Evolutionary conservation across 1,284 basidiomycete genomes (phyloP).

Genomic region (Puccinia hordei): DNA sequence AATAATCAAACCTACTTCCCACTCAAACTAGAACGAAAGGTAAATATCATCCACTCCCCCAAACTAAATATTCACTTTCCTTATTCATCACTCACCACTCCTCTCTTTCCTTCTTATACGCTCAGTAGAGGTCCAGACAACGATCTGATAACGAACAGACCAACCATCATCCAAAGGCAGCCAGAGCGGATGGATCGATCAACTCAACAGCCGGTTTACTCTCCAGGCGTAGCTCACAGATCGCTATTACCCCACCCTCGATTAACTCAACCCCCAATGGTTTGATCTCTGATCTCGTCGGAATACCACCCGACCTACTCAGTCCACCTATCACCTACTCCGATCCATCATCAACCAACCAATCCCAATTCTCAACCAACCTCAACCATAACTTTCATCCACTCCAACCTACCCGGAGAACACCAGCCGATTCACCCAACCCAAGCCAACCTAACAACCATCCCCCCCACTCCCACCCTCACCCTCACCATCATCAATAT

Average conservation of each 20-base stretch:
- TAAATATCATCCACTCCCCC: neutral
- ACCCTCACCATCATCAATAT: neutral
- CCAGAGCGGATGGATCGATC: slow-evolving; percentile 16
- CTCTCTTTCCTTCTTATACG: neutral
- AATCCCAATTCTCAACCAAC: neutral
- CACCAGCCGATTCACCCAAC: neutral
- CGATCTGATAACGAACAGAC: neutral
- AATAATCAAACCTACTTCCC: neutral
- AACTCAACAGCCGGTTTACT: slow-evolving; percentile 23
- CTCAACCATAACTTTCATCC: neutral
- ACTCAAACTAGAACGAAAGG: slow-evolving; percentile 13
- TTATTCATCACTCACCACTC: neutral
- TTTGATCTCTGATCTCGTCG: neutral
- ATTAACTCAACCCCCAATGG: slow-evolving; percentile 3
- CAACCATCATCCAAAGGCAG: slow-evolving; percentile 13
- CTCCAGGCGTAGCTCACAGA: slow-evolving; percentile 4
- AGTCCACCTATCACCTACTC: neutral
- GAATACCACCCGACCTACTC: neutral
- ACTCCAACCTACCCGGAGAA: neutral
- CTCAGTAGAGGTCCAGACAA: slow-evolving; percentile 26
- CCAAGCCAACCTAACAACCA: neutral
- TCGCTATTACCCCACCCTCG: neutral
- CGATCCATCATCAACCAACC: neutral
- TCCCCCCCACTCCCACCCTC: neutral
- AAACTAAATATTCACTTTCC: no score